Evolutionary conservation across 1,284 basidiomycete species (phyloP).

Genomic region (Pseudozyma sp.): DNA sequence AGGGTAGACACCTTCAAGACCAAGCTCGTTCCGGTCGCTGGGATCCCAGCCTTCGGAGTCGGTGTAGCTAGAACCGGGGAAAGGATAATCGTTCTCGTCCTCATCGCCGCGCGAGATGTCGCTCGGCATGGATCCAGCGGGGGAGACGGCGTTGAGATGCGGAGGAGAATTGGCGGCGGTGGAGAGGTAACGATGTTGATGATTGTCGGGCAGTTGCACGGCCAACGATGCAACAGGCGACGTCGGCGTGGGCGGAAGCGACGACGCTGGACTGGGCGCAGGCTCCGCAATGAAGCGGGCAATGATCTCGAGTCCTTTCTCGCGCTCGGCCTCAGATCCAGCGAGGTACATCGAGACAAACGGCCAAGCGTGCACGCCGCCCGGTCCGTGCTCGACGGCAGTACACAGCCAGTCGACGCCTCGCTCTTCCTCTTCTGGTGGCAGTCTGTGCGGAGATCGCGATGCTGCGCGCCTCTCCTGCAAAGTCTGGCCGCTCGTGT

Average conservation of each 20-base stretch:
- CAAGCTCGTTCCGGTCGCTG: constrained; percentile 33
- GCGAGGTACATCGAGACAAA: constrained; percentile 67
- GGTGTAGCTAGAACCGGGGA: constrained; percentile 25
- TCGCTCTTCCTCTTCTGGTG: constrained; percentile 5
- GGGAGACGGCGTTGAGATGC: constrained; percentile 47
- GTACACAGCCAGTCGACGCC: constrained; percentile 49
- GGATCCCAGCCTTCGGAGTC: constrained; percentile 35
- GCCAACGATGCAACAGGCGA: constrained; percentile 14
- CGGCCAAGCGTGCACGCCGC: constrained; percentile 67
- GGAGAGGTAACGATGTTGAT: constrained; percentile 9
- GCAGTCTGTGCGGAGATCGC: constrained; percentile 23
- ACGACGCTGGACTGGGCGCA: constrained; percentile 20
- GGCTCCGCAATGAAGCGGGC: constrained; percentile 57
- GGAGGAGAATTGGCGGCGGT: constrained; percentile 30
- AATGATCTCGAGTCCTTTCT: constrained; percentile 61
- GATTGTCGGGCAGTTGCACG: constrained; percentile 14
- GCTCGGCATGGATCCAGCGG: constrained; percentile 56
- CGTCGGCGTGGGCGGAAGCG: constrained; percentile 19
- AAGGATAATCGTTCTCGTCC: constrained; percentile 31
- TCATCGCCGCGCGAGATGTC: constrained; percentile 44
- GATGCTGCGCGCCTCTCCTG: constrained; percentile 43
- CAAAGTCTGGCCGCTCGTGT: constrained; percentile 4
- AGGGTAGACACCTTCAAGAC: constrained; percentile 48
- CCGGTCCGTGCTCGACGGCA: constrained; percentile 59
- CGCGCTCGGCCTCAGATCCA: constrained; percentile 56